These are phyloP conservation scores for Eruca vesicaria DNA, from an alignment of 441 rosid species.

Conservation along the genomic window DNA sequence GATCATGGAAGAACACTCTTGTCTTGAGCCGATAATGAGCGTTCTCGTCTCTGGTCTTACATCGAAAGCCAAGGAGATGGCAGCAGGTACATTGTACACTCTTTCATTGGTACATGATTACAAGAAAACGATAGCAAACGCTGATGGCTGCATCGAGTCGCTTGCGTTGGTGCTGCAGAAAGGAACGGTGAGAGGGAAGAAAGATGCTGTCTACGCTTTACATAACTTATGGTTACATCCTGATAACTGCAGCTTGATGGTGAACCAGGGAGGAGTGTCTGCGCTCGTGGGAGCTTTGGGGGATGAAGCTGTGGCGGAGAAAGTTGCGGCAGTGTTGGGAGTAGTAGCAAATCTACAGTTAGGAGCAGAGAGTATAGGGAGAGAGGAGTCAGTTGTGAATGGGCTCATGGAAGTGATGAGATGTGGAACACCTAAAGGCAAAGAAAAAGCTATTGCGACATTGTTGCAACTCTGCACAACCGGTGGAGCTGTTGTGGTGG, in stretches of 20 bases:
- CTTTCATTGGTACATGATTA: constrained; percentile 68
- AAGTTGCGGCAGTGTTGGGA: constrained; percentile 65
- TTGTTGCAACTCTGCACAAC: constrained; percentile 71
- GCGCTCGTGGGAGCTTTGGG: constrained; percentile 62
- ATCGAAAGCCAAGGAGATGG: constrained; percentile 68
- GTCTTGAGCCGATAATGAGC: constrained; percentile 59
- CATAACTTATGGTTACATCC: constrained; percentile 63
- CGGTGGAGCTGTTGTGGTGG: constrained; percentile 59
- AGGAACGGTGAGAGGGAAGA: constrained; percentile 50
- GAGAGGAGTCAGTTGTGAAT: constrained; percentile 55
- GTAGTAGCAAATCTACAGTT: constrained; percentile 56
- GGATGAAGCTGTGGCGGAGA: constrained; percentile 68
- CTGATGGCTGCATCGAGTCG: constrained; percentile 61
- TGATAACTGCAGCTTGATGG: constrained; percentile 59
- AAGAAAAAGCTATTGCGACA: constrained; percentile 81
- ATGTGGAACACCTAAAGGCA: constrained; percentile 77
- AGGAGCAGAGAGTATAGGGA: constrained; percentile 65
- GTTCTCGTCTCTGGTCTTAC: constrained; percentile 65
- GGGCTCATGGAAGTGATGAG: constrained; percentile 77
- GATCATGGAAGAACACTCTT: constrained; percentile 71
- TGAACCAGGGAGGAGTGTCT: constrained; percentile 61
- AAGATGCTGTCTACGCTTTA: constrained; percentile 75
- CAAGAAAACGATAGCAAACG: constrained; percentile 66
- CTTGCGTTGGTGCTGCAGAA: constrained; percentile 22
- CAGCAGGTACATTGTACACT: constrained; percentile 75